Base-by-base conservation (phyloP, 805 yeast species). In the Cyberlindnera euphorbiae region DNA sequence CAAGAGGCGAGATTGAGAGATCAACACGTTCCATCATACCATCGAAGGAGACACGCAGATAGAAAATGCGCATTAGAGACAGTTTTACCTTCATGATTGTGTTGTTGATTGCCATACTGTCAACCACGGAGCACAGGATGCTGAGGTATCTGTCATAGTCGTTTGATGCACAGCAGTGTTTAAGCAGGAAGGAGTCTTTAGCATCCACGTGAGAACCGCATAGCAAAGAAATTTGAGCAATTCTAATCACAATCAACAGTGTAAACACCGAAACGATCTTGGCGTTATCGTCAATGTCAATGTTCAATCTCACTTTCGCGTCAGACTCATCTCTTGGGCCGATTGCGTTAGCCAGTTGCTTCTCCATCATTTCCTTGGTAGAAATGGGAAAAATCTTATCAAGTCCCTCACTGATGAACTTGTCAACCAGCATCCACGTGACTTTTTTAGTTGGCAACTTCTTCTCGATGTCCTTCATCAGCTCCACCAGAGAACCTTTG, bases 391-490 rank as follows among this genome's bases (percentile, higher is more conserved):
- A 24, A 6, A 24, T n/a, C 6, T 10, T n/a, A 7, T 11, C 26
- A 7, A 24, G 14, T 6, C n/a, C 7, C 14, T 24, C 26, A 6
- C 14, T 24, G 29, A 50, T 80, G 44, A 75, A 80, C 39, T 73
- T 61, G 40, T 78, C 75, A 23, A 81, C 55, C 38, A 78, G 63
- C 30, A 64, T 47, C 75, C 82, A 75, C n/a, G 77, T 65, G 5
- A 73, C 66, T 39, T 64, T 66, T 44, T 71, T 71, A 13, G 63
- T 66, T 1, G 87, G 87, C 30, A 80, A 47, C 26, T 64, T 55
- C 39, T 62, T 60, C 39, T 66, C 66, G 24, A 67, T 59, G 23
- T 29, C 44, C 15, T 45, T 41, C 6, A 49, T 16, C 1, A 47
- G 19, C 2, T 49, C 52, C 8, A 26, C 29, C 10, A 52, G 33